Conservation (phyloP, 148 eudicot genomes). For the Spergularia bocconei region DNA sequence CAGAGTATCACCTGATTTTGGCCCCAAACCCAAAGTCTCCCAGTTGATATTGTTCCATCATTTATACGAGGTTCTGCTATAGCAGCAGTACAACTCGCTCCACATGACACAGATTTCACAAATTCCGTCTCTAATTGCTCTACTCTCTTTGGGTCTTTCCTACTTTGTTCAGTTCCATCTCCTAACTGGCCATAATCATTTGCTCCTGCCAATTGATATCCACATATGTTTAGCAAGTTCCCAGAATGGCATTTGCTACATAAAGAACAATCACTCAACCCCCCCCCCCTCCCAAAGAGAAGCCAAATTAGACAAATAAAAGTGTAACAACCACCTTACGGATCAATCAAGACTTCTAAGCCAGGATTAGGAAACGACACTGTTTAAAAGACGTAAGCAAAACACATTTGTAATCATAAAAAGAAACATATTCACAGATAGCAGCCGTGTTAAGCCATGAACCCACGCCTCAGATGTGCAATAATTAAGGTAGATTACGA, state of each 20-base stretch:
- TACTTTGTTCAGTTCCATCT: constrained; percentile 88
- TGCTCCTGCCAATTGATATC: constrained; percentile 55
- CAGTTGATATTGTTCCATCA: constrained; percentile 62
- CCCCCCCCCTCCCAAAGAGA: neutral
- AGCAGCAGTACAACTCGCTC: constrained; percentile 98
- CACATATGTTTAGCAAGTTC: constrained; percentile 11
- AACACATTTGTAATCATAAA: too few relatives aligned
- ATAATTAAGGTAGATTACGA: neutral
- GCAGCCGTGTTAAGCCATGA: too few relatives aligned
- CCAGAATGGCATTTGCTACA: neutral
- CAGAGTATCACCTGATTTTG: constrained; percentile 73
- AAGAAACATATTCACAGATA: too few relatives aligned
- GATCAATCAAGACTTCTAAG: too few relatives aligned
- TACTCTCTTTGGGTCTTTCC: constrained; percentile 75
- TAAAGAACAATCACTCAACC: constrained; percentile 2
- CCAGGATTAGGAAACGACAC: neutral
- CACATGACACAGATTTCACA: constrained; percentile 89
- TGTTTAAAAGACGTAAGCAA: neutral
- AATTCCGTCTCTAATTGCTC: constrained; percentile 63
- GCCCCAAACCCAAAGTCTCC: constrained; percentile 99
- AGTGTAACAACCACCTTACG: too few relatives aligned
- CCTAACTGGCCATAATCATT: constrained; percentile 99
- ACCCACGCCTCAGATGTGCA: neutral
- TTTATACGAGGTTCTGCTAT: constrained; percentile 89
- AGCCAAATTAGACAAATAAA: neutral